phyloP scores from a whole-genome alignment of 2,329 filamentous ascomycete genomes.

The Sarocladium strictum region DNA sequence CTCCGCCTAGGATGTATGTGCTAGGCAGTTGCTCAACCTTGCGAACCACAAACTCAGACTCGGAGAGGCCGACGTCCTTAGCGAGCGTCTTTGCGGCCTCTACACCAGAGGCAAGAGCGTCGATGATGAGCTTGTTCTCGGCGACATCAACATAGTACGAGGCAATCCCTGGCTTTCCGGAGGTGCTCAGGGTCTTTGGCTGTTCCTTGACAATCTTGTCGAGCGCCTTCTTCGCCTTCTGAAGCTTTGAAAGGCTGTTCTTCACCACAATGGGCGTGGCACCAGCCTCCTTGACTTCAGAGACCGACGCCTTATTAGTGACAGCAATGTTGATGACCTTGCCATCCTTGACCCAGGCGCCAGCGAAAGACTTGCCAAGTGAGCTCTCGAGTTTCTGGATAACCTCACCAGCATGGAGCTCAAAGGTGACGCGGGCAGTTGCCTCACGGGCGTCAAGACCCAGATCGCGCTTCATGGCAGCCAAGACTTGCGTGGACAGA shows the following conservation, averaged over 20 bases:
- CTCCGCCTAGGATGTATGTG: constrained; percentile 10
- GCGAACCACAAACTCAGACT: constrained; percentile 12
- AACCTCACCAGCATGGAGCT: constrained; percentile 1
- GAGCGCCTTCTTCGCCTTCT: constrained; percentile 9
- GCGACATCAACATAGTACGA: constrained; percentile 12
- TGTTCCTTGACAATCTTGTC: constrained; percentile 4
- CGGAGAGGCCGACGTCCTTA: constrained; percentile 10
- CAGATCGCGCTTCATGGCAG: constrained; percentile 12
- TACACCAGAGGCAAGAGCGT: constrained; percentile 10
- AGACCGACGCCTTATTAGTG: constrained; percentile 5
- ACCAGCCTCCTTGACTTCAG: constrained; percentile 9
- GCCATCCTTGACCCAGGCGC: constrained; percentile 10
- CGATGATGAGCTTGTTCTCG: constrained; percentile 12
- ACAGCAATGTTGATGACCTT: constrained; percentile 9
- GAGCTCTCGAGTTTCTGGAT: constrained; percentile 10
- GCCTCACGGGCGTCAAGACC: constrained; percentile 11
- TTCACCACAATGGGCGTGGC: constrained; percentile 7
- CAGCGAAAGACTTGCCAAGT: constrained; percentile 11
- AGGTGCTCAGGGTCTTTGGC: background rate
- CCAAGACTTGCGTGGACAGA: constrained; percentile 10
- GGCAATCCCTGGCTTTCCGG: constrained; percentile 10
- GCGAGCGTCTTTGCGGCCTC: constrained; percentile 10
- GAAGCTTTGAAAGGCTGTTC: constrained; percentile 11
- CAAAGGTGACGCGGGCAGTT: constrained; percentile 10
- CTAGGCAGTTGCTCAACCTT: constrained; percentile 10